Conservation (phyloP, 2,329 filamentous ascomycete genomes). For the Zymoseptoria brevis region DNA sequence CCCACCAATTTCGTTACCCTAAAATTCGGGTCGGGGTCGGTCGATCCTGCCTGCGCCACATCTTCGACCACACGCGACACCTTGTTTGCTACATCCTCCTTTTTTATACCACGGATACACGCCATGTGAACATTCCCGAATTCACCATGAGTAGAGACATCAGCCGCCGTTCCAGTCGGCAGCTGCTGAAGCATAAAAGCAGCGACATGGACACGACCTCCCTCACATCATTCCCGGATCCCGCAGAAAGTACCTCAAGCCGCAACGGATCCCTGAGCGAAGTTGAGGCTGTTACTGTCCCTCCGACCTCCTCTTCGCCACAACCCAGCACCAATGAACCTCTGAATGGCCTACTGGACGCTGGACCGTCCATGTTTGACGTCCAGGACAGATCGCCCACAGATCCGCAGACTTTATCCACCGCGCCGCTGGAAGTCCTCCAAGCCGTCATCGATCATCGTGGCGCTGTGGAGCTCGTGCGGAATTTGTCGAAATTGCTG, state of each 20-base stretch:
- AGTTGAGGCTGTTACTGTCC: not conserved
- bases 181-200: slow-evolving; percentile 8
- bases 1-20: no score
- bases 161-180: slow-evolving; percentile 14
- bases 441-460: slow-evolving; percentile 24
- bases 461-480: slow-evolving; percentile 24
- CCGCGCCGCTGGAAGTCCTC: slow-evolving; percentile 18
- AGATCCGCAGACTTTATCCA: slow-evolving; percentile 23
- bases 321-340: slow-evolving; percentile 7
- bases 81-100: not conserved
- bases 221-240: slow-evolving; percentile 27
- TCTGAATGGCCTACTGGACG: slow-evolving; percentile 24
- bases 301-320: not conserved
- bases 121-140: slow-evolving; percentile 1
- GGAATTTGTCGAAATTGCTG: slow-evolving; percentile 21
- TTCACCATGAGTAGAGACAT: slow-evolving; percentile 10
- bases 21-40: no score
- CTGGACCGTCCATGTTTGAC: slow-evolving; percentile 28
- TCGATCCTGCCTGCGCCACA: not conserved
- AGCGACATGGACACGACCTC: slow-evolving; percentile 21
- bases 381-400: slow-evolving; percentile 11
- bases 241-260: slow-evolving; percentile 12
- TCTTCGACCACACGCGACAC: not conserved
- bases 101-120: not conserved
- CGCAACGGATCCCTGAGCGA: not conserved